Evolutionary conservation across 2,329 filamentous ascomycete species (phyloP).

Genomic region (Hypoxylon sp.): DNA sequence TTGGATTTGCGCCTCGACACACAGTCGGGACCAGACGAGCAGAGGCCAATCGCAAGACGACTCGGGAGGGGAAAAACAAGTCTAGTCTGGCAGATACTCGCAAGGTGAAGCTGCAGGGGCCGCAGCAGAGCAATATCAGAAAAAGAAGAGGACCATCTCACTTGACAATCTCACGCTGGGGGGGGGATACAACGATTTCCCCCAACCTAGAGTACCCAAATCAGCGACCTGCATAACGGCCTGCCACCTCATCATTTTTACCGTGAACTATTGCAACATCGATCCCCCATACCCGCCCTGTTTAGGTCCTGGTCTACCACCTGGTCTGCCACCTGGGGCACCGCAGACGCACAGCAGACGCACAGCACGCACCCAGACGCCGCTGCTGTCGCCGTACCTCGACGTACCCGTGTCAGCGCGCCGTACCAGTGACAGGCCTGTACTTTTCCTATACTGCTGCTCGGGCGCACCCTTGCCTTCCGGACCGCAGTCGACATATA

Average conservation of each 20-base stretch:
- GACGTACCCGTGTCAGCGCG: slow-evolving; percentile 44
- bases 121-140: slow-evolving; percentile 31
- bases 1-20: slow-evolving; percentile 13
- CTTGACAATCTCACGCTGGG: slow-evolving; percentile 36
- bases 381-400: slow-evolving; percentile 44
- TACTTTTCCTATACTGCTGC: slow-evolving; percentile 42
- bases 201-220: slow-evolving; percentile 50
- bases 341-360: slow-evolving; percentile 38
- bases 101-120: slow-evolving; percentile 24
- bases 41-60: slow-evolving; percentile 24
- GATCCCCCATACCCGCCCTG: slow-evolving; percentile 49
- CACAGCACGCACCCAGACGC: slow-evolving; percentile 33
- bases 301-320: slow-evolving; percentile 44
- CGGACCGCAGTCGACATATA: slow-evolving; percentile 42
- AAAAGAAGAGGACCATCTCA: slow-evolving; percentile 35
- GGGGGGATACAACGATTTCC: slow-evolving; percentile 32
- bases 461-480: slow-evolving; percentile 43
- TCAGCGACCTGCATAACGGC: slow-evolving; percentile 55
- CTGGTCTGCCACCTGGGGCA: slow-evolving; percentile 40
- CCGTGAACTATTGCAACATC: slow-evolving; percentile 52
- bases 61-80: not conserved
- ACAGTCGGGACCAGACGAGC: slow-evolving; percentile 13
- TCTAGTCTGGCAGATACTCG: not conserved
- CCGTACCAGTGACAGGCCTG: slow-evolving; percentile 46
- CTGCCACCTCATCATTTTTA: slow-evolving; percentile 56